phyloP scores from a whole-genome alignment of 2,329 filamentous ascomycete genomes.

The Colletotrichum godetiae region DNA sequence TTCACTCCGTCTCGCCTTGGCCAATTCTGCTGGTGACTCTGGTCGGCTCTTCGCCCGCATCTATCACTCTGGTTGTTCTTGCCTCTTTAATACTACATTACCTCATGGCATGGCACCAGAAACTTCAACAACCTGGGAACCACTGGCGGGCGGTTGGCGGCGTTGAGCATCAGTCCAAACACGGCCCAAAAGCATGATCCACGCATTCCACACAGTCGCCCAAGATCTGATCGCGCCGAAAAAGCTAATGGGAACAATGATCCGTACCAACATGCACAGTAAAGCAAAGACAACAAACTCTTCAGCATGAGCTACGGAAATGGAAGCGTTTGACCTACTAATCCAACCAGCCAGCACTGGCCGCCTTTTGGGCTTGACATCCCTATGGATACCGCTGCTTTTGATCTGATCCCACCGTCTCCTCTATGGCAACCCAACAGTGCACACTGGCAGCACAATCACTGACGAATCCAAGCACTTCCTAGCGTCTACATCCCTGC shows the following conservation, averaged over 20 bases:
- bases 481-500: conserved; percentile 30
- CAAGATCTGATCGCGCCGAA: conserved; percentile 30
- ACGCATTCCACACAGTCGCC: conserved; percentile 28
- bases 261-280: neutral
- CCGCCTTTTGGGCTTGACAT: conserved; percentile 2
- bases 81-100: neutral
- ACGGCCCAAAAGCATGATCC: conserved; percentile 34
- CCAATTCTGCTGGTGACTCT: neutral
- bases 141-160: neutral
- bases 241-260: conserved; percentile 26
- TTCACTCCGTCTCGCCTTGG: neutral
- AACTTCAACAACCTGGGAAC: neutral
- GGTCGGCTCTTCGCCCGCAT: neutral
- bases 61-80: neutral
- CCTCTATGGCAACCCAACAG: conserved; percentile 16
- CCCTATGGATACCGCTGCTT: conserved; percentile 7
- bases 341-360: neutral
- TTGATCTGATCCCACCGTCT: conserved; percentile 14
- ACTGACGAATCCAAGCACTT: conserved; percentile 14
- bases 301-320: neutral
- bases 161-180: conserved; percentile 26
- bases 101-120: conserved; percentile 19
- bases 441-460: conserved; percentile 15
- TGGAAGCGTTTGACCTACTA: conserved; percentile 5
- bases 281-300: neutral